These are phyloP conservation scores for Sideroxylon spinosum DNA, from an alignment of 179 eudicot species.

Conservation along the genomic window DNA sequence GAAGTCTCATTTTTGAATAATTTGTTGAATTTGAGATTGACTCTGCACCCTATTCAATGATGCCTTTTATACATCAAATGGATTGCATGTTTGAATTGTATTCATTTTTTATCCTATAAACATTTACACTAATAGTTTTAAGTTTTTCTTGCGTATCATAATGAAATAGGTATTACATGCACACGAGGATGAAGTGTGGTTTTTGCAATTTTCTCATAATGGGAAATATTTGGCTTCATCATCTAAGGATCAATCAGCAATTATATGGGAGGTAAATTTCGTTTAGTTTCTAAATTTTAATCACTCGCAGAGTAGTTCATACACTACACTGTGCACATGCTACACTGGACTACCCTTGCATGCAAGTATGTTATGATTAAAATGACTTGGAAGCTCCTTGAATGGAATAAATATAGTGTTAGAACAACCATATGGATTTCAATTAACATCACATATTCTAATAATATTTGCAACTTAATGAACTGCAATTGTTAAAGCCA, in stretches of 20 bases:
- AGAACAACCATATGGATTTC: too few species aligned
- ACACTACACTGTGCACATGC: neutral
- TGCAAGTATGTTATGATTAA: too few species aligned
- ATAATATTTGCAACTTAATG: too few species aligned
- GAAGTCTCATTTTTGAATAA: too few species aligned
- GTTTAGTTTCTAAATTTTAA: neutral
- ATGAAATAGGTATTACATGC: constrained; percentile 41
- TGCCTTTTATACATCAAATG: neutral
- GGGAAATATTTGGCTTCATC: constrained; percentile 62
- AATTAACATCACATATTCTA: too few species aligned
- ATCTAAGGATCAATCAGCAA: constrained; percentile 50
- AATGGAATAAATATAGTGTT: too few species aligned
- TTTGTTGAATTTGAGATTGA: neutral
- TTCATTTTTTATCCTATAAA: neutral
- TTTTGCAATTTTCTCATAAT: constrained; percentile 47
- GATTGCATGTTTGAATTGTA: neutral
- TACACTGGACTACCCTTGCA: too few species aligned
- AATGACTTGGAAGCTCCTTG: too few species aligned
- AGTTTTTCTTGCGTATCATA: neutral
- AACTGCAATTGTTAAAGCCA: too few species aligned
- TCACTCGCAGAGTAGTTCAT: neutral
- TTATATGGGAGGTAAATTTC: constrained; percentile 58
- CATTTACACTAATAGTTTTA: too few species aligned
- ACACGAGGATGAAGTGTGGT: constrained; percentile 64
- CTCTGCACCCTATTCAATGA: neutral